Evolutionary conservation across 805 yeast genomes (phyloP), one percentile per base, ranked within the genome.

Genomic region (Candida insectalens): DNA sequence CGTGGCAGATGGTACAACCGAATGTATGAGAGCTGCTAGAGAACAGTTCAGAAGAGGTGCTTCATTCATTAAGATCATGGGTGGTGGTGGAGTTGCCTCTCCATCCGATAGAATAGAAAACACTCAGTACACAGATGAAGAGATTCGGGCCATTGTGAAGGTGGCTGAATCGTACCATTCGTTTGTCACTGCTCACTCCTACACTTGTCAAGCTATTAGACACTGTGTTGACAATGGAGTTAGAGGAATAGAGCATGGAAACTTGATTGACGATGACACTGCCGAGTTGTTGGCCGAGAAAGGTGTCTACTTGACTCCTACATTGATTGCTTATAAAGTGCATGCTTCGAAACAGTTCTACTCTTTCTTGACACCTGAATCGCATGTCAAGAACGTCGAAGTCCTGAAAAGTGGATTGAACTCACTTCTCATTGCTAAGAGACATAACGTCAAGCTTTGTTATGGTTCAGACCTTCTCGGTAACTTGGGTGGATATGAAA

Each of bases 21-120:
- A 44, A 29, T 49, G 54, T 38, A 37, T 44, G 22, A 44, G 40
- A 22, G 43, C 47, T 6, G 42, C 50, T 2, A 45, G 57, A 37
- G 57, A 50, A 14, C 40, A 45, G 20, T 41, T 51, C 25, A 41
- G 55, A 36, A 35, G 45, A 19, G 57, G 55, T 5, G 52, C 53
- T 2, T 37, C 41, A 18, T 50, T 51, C 31, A 39, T 51, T 30
- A 51, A 51, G 35, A 48, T 51, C 27, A 51, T 51, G 53, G 50
- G 52, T 13, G 43, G 53, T 30, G 57, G 57, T 19, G 55, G 55
- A 23, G 55, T 51, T 27, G 54, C 53, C 8, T 51, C 55, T 5
- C 55, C 55, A 21, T 41, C 50, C 10, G 55, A 50, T 35, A 39
- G 43, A 27, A 38, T 49, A n/a, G 37, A 43, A 12, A 46, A 50